A percentile compares a stretch with the other conserved stretches of the same genome.
phyloP scores from a whole-genome alignment of 768 basidiomycete species.

The Dioszegia hungarica region DNA sequence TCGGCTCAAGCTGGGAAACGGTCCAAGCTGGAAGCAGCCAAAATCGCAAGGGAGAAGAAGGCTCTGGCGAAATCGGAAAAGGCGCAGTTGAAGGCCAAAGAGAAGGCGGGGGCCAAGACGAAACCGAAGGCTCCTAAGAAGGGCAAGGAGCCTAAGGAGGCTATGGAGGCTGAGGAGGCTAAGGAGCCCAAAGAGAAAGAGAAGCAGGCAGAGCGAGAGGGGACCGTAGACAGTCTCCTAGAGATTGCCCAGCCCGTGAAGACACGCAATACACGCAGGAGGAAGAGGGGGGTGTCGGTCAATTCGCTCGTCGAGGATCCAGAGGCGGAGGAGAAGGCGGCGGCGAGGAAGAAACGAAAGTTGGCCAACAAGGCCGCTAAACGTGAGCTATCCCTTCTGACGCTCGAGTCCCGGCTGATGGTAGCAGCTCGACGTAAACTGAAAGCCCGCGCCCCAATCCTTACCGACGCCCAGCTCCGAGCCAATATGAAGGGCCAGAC shows the following conservation, averaged over 20 bases:
- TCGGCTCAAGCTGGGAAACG: neutral
- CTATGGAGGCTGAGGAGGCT: no score
- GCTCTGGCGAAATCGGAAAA: neutral
- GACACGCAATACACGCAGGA: no score
- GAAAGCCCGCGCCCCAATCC: no score
- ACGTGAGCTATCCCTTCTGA: neutral
- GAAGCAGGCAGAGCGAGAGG: no score
- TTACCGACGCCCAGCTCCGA: slow-evolving; percentile 22
- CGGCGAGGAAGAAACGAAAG: neutral
- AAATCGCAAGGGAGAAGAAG: neutral
- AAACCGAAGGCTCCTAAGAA: no score
- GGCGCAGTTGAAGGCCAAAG: neutral
- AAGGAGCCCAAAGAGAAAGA: no score
- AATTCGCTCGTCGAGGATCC: neutral
- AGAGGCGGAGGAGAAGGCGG: neutral
- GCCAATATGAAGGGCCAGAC: slow-evolving; percentile 22
- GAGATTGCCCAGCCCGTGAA: no score
- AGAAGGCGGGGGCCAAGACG: neutral
- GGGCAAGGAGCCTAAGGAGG: no score
- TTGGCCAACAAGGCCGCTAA: neutral
- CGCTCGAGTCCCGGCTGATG: neutral
- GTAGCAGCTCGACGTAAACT: no score
- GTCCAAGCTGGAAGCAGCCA: neutral
- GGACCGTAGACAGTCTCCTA: no score
- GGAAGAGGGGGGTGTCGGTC: no score